Conservation (phyloP, 108 stramenopile species). For the Nannochloropsis gaditana region DNA sequence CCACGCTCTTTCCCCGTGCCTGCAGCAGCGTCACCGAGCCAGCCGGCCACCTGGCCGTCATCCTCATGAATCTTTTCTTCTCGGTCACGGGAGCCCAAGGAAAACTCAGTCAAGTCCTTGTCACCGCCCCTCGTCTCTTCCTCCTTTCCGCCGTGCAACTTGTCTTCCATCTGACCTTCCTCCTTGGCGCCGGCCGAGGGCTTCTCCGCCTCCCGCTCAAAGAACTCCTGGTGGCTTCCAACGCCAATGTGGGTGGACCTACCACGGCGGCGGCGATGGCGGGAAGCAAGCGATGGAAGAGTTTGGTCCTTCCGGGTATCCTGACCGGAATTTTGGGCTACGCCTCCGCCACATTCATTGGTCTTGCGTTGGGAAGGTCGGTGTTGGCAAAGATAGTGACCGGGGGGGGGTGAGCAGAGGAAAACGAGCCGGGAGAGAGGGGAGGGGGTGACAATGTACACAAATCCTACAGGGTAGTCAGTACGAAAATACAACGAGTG, state of each 20-base stretch:
- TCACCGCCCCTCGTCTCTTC: slow-evolving; percentile 61
- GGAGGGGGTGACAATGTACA: background rate
- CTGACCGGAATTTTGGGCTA: slow-evolving; percentile 85
- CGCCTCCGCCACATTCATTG: slow-evolving; percentile 74
- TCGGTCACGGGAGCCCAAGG: slow-evolving; percentile 72
- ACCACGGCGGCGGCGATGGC: slow-evolving; percentile 79
- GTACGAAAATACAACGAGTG: too few species aligned
- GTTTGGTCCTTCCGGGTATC: slow-evolving; percentile 69
- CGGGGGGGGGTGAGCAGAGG: background rate
- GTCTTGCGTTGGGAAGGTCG: slow-evolving; percentile 58
- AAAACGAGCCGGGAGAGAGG: background rate
- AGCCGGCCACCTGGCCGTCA: slow-evolving; percentile 63
- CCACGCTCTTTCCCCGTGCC: slow-evolving; percentile 65
- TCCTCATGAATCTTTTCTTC: slow-evolving; percentile 83
- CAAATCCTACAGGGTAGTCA: too few species aligned
- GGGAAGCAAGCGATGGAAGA: slow-evolving; percentile 78
- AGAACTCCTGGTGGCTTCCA: slow-evolving; percentile 74
- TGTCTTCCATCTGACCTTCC: slow-evolving; percentile 64
- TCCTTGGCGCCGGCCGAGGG: slow-evolving; percentile 63
- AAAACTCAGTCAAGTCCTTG: slow-evolving; percentile 30
- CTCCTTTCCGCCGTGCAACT: slow-evolving; percentile 73
- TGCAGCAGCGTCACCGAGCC: slow-evolving; percentile 59
- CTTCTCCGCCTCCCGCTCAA: slow-evolving; percentile 59
- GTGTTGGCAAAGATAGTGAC: slow-evolving; percentile 26
- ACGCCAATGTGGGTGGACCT: slow-evolving; percentile 83